Evolutionary conservation across 306 rosid genomes (phyloP).

Genomic region (Quercus engelmannii): DNA sequence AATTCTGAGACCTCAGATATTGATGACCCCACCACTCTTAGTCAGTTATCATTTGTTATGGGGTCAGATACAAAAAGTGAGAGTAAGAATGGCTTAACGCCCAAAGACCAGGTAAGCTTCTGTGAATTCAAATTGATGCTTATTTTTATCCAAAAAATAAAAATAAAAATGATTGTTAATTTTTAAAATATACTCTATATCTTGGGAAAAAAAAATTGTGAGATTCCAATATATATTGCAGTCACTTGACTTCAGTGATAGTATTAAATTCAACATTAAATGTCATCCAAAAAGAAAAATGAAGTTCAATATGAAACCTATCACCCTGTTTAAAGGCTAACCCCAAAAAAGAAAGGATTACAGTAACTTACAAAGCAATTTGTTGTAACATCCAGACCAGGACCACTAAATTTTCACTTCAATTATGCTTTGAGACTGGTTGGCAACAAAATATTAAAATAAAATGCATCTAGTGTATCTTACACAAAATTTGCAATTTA

Average conservation of each 20-base stretch:
- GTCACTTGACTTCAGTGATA: background rate
- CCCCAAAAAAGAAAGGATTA: background rate
- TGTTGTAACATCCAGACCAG: background rate
- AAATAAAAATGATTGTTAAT: too few relatives aligned
- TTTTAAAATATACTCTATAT: background rate
- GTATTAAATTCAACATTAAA: background rate
- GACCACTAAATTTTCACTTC: background rate
- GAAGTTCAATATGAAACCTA: background rate
- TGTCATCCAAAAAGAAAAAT: background rate
- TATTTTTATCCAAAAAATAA: background rate
- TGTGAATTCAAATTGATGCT: background rate
- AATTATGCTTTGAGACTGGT: background rate
- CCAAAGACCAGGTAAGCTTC: constrained; percentile 50
- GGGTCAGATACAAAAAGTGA: constrained; percentile 34
- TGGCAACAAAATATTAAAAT: background rate
- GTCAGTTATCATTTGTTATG: constrained; percentile 32
- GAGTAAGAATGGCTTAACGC: constrained; percentile 23
- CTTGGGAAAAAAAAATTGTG: background rate
- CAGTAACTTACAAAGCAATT: background rate
- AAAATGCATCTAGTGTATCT: background rate
- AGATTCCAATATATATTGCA: background rate
- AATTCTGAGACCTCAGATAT: constrained; percentile 28
- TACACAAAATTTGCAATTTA: background rate
- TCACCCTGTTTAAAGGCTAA: background rate
- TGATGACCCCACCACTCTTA: constrained; percentile 29